Percentiles rank a stretch among this genome's conserved stretches.
Evolutionary conservation across 768 basidiomycete genomes (phyloP).

Genomic region (Leccinum pellstonianum): DNA sequence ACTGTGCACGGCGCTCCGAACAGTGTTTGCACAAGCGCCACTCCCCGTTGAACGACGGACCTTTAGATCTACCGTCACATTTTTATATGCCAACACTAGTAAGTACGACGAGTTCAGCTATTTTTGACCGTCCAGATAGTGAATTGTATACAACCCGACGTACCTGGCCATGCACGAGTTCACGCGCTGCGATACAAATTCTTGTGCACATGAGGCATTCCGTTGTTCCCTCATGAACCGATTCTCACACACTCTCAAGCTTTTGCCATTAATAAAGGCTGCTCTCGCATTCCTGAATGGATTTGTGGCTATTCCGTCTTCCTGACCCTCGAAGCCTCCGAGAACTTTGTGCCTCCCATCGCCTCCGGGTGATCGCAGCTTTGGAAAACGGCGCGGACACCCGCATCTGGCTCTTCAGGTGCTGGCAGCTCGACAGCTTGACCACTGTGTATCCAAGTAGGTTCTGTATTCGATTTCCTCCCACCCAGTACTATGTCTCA

Average conservation of each 20-base stretch:
- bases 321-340: background rate
- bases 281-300: background rate
- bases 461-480: background rate
- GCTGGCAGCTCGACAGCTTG: background rate
- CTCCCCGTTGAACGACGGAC: background rate
- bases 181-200: conserved; percentile 11
- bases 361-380: background rate
- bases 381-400: background rate
- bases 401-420: background rate
- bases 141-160: background rate
- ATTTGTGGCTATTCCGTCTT: conserved; percentile 1
- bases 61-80: background rate
- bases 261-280: conserved; percentile 11
- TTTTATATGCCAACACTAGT: background rate
- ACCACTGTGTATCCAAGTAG: background rate
- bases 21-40: background rate
- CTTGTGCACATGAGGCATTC: conserved; percentile 6
- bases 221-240: conserved; percentile 11
- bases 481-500: background rate
- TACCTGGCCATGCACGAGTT: background rate
- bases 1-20: background rate
- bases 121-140: background rate
- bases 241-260: background rate
- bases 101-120: background rate
- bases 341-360: background rate